phyloP scores from a whole-genome alignment of 1,284 basidiomycete genomes.

The Pyrrhoderma lamaoense region DNA sequence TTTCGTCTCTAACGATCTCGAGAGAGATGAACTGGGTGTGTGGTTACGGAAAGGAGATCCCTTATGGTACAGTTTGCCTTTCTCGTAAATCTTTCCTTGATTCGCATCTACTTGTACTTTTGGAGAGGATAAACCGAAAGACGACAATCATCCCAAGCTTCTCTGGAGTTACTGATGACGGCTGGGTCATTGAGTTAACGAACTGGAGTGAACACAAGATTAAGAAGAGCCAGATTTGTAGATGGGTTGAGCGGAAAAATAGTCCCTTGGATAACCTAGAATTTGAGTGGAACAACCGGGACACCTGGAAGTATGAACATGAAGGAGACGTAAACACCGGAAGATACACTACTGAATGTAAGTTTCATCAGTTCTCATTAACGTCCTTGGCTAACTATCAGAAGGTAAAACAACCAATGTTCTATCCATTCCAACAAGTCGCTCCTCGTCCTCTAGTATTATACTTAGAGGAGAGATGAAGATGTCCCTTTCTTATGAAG shows the following conservation, averaged over 20 bases:
- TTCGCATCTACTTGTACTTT: constrained; percentile 24
- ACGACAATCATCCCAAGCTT: constrained; percentile 29
- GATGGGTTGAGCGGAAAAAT: constrained; percentile 16
- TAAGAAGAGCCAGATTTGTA: constrained; percentile 22
- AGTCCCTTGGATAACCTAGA: constrained; percentile 17
- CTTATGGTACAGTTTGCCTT: constrained; percentile 28
- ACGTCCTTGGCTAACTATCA: not conserved
- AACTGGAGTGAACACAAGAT: constrained; percentile 26
- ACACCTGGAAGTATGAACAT: constrained; percentile 18
- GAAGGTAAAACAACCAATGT: constrained; percentile 27
- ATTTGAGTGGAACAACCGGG: constrained; percentile 18
- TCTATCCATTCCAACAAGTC: constrained; percentile 25
- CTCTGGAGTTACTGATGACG: constrained; percentile 24
- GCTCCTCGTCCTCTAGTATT: constrained; percentile 24
- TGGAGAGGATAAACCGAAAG: constrained; percentile 25
- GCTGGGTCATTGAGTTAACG: constrained; percentile 25
- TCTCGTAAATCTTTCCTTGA: constrained; percentile 27
- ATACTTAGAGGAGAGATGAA: constrained; percentile 25
- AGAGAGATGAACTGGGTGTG: constrained; percentile 25
- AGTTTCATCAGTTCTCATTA: not conserved
- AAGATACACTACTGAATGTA: constrained; percentile 8
- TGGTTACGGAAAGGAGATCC: constrained; percentile 20
- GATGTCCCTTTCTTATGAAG: constrained; percentile 21
- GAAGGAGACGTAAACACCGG: constrained; percentile 14
- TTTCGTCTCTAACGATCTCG: constrained; percentile 16